These are phyloP conservation scores for Metschnikowia gruessii DNA, from an alignment of 805 yeast genomes.

Conservation along the genomic window DNA sequence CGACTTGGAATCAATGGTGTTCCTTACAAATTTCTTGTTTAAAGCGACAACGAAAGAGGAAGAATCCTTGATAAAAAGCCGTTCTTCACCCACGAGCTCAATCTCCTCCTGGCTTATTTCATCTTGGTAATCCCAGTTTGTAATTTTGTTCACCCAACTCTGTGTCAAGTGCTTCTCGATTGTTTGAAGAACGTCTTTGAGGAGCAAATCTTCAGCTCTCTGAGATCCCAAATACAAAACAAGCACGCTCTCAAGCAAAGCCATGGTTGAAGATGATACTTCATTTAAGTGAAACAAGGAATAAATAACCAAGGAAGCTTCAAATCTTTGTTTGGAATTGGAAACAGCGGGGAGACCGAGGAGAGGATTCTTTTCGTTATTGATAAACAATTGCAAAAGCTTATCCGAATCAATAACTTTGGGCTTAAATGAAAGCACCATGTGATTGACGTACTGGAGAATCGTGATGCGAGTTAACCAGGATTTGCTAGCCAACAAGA, in stretches of 20 bases:
- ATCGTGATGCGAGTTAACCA: slow-evolving; percentile 46
- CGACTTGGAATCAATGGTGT: slow-evolving; percentile 38
- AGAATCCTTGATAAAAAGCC: slow-evolving; percentile 42
- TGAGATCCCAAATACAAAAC: slow-evolving; percentile 59
- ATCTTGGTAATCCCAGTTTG: slow-evolving; percentile 62
- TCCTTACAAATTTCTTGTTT: slow-evolving; percentile 47
- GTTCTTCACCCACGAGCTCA: slow-evolving; percentile 48
- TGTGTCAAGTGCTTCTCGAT: slow-evolving; percentile 53
- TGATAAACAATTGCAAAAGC: slow-evolving; percentile 61
- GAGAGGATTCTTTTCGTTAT: slow-evolving; percentile 45
- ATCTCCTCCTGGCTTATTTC: slow-evolving; percentile 40
- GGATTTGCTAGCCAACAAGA: slow-evolving; percentile 40
- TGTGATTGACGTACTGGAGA: slow-evolving; percentile 44
- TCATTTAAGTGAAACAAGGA: slow-evolving; percentile 49
- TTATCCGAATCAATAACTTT: slow-evolving; percentile 44
- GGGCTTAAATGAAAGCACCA: slow-evolving; percentile 36
- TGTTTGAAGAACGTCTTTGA: slow-evolving; percentile 52
- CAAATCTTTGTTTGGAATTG: slow-evolving; percentile 30
- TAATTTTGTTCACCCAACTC: slow-evolving; percentile 66
- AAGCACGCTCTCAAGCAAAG: slow-evolving; percentile 50
- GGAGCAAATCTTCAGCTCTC: slow-evolving; percentile 56
- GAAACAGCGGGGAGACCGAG: slow-evolving; percentile 21
- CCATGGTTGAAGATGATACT: slow-evolving; percentile 42
- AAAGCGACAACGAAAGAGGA: slow-evolving; percentile 51
- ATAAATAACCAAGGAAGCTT: slow-evolving; percentile 46